Conservation (phyloP, 148 eudicot species). For the Vaccinium corymbosum region DNA sequence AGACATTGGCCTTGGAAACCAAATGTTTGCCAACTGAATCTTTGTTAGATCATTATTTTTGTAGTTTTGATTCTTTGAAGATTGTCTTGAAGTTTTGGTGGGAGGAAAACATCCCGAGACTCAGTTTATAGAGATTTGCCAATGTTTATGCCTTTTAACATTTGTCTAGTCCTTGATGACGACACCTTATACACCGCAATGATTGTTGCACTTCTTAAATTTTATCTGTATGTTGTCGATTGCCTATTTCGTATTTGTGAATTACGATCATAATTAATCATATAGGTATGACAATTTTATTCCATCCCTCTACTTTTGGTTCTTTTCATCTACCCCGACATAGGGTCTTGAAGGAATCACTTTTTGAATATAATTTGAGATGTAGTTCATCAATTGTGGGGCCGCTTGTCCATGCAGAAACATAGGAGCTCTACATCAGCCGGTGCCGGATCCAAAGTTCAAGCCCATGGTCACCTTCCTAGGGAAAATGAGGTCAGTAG, state of each 20-base stretch:
- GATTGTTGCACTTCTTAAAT: not conserved
- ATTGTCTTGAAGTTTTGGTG: not conserved
- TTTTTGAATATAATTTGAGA: not conserved
- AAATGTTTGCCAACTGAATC: not conserved
- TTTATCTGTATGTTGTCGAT: not conserved
- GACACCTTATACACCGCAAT: not conserved
- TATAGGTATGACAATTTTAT: not conserved
- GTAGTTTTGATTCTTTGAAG: not conserved
- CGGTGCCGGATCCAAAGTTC: constrained; percentile 39
- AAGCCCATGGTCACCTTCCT: constrained; percentile 23
- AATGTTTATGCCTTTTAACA: not conserved
- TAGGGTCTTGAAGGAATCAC: not conserved
- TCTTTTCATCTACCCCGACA: too few relatives aligned
- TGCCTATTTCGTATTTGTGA: not conserved
- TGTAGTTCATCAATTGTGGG: not conserved
- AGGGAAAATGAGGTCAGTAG: constrained; percentile 38
- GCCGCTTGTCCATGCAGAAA: constrained; percentile 28
- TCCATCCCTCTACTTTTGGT: not conserved
- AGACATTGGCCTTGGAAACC: too few relatives aligned
- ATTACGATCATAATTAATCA: too few relatives aligned
- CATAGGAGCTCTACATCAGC: constrained; percentile 40
- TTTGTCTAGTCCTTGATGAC: not conserved
- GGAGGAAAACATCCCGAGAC: not conserved
- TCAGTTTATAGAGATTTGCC: not conserved
- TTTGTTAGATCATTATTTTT: not conserved